phyloP scores from a whole-genome alignment of 495 filamentous ascomycete genomes.

The Podospora anserina region DNA sequence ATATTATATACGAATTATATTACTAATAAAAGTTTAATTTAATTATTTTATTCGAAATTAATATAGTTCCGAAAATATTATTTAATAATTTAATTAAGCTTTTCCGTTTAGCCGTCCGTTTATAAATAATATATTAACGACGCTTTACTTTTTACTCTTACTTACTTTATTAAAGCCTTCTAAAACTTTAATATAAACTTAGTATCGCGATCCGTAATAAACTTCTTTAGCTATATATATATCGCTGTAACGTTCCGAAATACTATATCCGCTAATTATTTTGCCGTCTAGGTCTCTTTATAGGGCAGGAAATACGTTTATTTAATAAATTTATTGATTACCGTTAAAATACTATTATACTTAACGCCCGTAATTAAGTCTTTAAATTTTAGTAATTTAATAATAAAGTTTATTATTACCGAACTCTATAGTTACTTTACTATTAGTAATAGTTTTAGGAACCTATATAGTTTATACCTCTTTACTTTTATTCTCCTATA shows the following conservation, averaged over 20 bases:
- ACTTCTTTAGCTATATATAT: neutral
- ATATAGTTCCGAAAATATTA: constrained; percentile 10
- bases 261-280: neutral
- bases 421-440: neutral
- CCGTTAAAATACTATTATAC: constrained; percentile 2
- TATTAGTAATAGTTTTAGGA: constrained; percentile 1
- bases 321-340: too few relatives aligned
- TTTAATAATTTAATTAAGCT: constrained; percentile 21
- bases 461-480: constrained; percentile 5
- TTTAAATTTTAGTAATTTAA: neutral
- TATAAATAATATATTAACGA: constrained; percentile 31
- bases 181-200: too few relatives aligned
- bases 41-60: constrained; percentile 19
- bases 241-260: neutral
- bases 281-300: neutral
- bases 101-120: constrained; percentile 8
- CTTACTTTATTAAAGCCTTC: neutral
- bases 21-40: constrained; percentile 13
- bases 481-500: constrained; percentile 1
- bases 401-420: constrained; percentile 8
- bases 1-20: constrained; percentile 15
- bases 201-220: too few relatives aligned
- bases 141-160: constrained; percentile 21
- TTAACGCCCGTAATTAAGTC: neutral
- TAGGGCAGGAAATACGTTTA: neutral